Conservation (phyloP, 1,284 basidiomycete species). For the Moesziomyces sp. region DNA sequence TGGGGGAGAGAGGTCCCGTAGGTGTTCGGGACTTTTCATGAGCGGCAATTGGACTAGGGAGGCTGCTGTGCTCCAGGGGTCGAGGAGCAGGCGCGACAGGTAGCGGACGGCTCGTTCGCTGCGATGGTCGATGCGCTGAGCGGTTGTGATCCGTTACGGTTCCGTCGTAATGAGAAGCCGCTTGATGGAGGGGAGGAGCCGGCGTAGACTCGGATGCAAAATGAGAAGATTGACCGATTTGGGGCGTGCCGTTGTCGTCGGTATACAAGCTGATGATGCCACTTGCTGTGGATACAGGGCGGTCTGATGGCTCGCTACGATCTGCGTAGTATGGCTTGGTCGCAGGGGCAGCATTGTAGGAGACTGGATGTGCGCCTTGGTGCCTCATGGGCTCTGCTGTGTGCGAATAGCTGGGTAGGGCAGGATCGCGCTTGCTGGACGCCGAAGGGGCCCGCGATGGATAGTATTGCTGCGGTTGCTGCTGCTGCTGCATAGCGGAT, state of each 20-base stretch:
- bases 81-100: slow-evolving; percentile 23
- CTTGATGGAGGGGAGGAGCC: slow-evolving; percentile 1
- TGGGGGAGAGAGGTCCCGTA: slow-evolving; percentile 10
- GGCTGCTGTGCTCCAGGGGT: slow-evolving; percentile 4
- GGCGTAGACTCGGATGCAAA: slow-evolving; percentile 8
- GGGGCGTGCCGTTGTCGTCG: slow-evolving; percentile 23
- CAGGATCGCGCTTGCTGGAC: not conserved
- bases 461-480: not conserved
- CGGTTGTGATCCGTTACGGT: slow-evolving; percentile 2
- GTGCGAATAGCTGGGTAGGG: not conserved
- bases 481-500: not conserved
- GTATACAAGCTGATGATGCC: slow-evolving; percentile 56
- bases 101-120: slow-evolving; percentile 32
- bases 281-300: slow-evolving; percentile 47
- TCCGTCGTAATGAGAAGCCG: not conserved
- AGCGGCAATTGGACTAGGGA: slow-evolving; percentile 11
- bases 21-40: not conserved
- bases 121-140: slow-evolving; percentile 15
- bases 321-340: slow-evolving; percentile 1
- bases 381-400: not conserved
- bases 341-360: not conserved
- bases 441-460: too few relatives aligned
- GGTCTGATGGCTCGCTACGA: slow-evolving; percentile 6
- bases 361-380: not conserved
- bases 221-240: slow-evolving; percentile 11